Base-by-base conservation (phyloP, 306 rosid genomes). In the Acacia confusa region DNA sequence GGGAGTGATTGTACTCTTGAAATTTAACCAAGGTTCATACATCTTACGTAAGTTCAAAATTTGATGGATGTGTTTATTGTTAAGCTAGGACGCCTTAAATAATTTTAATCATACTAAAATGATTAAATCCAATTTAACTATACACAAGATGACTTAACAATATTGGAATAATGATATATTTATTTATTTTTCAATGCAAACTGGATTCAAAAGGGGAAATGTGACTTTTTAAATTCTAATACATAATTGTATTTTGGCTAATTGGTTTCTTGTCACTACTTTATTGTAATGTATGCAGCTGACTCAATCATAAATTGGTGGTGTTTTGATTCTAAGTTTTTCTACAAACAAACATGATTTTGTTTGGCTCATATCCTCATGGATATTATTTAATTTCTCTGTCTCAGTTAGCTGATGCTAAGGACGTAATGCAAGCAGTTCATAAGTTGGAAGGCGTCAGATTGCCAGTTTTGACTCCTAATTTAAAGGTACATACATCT, bases 401-500 rank as follows among this genome's bases (percentile, higher is more conserved):
- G 75, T 64, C 17, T 82, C 75, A 91, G 96, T 84, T 89, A 77
- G 93, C 94, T 70, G 96, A 92, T 85, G 94, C 96, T 58, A 85
- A 79, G 76, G 87, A 87, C 81, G 94, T 89, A 68, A 92, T 92
- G 94, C 77, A 80, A 76, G 92, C 76, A 66, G 91, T 92, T 52
- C 73, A 74, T 55, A 74, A 81, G 64, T 67, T 89, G 82, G 88
- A 79, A 12, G 92, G 94, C 57, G 83, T 84, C 45, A 85, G 88
- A 78, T 82, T 92, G 84, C 93, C 96, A 80, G 96, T 91, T 64
- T 80, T 91, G 72, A 89, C 91, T 45, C 96, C 96, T 73, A 91
- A 91, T 86, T 76, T 91, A 74, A 89, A 91, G 81, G 95, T 89
- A 76, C 43, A 80, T 77, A 64, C 34, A 20, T 64, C 73, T 64